Percentiles rank a stretch among this genome's conserved stretches.
Conservation (phyloP, 257 asterid genomes). For the Mentha longifolia region DNA sequence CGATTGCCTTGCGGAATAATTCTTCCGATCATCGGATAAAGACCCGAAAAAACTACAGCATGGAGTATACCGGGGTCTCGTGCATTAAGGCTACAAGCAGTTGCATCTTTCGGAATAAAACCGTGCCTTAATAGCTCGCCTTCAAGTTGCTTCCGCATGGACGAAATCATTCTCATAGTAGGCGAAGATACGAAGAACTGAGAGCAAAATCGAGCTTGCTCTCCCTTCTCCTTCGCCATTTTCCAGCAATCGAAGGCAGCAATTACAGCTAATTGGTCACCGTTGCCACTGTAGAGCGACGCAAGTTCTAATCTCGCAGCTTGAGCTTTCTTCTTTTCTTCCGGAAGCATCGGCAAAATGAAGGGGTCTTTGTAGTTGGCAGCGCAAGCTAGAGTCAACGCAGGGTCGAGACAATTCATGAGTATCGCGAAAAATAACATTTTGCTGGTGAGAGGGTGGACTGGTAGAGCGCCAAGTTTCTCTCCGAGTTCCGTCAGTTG, state of each 20-base stretch:
- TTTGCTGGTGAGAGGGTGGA: slow-evolving; percentile 93
- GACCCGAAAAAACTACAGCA: slow-evolving; percentile 74
- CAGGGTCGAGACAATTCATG: slow-evolving; percentile 88
- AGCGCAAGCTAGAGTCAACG: slow-evolving; percentile 91
- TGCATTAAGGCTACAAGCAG: slow-evolving; percentile 65
- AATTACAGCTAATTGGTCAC: slow-evolving; percentile 86
- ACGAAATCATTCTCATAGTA: slow-evolving; percentile 71
- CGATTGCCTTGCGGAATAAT: slow-evolving; percentile 55
- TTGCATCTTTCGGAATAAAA: slow-evolving; percentile 58
- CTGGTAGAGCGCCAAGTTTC: slow-evolving; percentile 86
- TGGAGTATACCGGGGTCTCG: slow-evolving; percentile 83
- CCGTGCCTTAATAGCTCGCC: slow-evolving; percentile 61
- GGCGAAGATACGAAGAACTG: slow-evolving; percentile 63
- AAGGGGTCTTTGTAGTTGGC: slow-evolving; percentile 80
- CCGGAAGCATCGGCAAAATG: slow-evolving; percentile 68
- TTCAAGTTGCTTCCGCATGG: slow-evolving; percentile 74
- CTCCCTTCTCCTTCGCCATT: slow-evolving; percentile 62
- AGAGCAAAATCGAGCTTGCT: slow-evolving; percentile 64
- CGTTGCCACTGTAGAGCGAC: slow-evolving; percentile 70
- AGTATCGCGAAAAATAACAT: slow-evolving; percentile 83
- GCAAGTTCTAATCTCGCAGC: slow-evolving; percentile 77
- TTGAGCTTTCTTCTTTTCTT: slow-evolving; percentile 65
- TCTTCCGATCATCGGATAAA: slow-evolving; percentile 90
- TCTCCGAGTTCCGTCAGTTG: slow-evolving; percentile 86
- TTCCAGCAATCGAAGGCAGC: slow-evolving; percentile 94